Conservation (phyloP, 768 basidiomycete genomes). For the Pleurotus pulmonarius region DNA sequence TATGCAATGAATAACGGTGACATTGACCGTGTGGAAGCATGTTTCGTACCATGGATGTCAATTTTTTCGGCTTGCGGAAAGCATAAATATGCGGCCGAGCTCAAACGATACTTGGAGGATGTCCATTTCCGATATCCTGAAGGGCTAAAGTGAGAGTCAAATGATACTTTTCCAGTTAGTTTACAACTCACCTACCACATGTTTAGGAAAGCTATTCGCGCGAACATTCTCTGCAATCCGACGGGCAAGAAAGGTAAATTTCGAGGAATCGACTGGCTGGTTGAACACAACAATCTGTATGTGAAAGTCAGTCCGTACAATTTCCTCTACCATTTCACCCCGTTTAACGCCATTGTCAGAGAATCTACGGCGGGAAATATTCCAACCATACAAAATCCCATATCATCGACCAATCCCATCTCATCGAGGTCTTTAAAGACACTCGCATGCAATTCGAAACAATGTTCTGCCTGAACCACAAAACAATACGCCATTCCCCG, state of each 20-base stretch:
- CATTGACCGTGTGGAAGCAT: slow-evolving; percentile 17
- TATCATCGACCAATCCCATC: slow-evolving; percentile 15
- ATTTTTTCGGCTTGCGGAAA: slow-evolving; percentile 20
- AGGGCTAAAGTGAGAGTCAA: slow-evolving; percentile 7
- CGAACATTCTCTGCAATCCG: slow-evolving; percentile 23
- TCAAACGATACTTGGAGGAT: slow-evolving; percentile 15
- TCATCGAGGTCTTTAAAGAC: slow-evolving; percentile 14
- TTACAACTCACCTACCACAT: slow-evolving; percentile 1
- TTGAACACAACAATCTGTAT: slow-evolving; percentile 27
- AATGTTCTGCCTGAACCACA: neutral
- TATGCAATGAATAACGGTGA: slow-evolving; percentile 22
- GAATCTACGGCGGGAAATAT: slow-evolving; percentile 13
- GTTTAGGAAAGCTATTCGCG: slow-evolving; percentile 11
- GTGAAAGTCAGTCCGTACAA: slow-evolving; percentile 20
- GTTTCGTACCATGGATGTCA: slow-evolving; percentile 14
- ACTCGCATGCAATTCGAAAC: neutral
- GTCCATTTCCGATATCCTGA: slow-evolving; percentile 14
- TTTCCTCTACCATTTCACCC: neutral
- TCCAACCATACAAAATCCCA: slow-evolving; percentile 16
- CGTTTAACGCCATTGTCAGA: neutral
- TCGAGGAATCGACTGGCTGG: slow-evolving; percentile 25
- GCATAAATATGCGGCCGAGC: slow-evolving; percentile 21
- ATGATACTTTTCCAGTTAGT: neutral
- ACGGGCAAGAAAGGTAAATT: slow-evolving; percentile 18
- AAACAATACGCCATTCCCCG: neutral